These are phyloP conservation scores for Pyrenochaeta sp. DNA, from an alignment of 2,329 filamentous ascomycete species.

Conservation along the genomic window DNA sequence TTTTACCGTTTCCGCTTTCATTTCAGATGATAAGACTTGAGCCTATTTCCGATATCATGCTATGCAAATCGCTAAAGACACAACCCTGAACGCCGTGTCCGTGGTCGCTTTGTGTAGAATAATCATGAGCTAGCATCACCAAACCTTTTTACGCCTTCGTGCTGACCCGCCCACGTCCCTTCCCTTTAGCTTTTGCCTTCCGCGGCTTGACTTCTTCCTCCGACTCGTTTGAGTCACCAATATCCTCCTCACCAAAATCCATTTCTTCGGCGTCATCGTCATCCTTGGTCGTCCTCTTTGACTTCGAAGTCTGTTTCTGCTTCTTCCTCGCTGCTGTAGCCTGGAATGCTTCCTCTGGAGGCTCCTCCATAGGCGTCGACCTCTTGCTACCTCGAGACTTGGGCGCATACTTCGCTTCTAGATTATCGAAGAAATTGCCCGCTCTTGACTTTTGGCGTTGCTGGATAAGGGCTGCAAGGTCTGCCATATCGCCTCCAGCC, in stretches of 20 bases:
- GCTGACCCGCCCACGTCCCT: slow-evolving; percentile 24
- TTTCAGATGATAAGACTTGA: background rate
- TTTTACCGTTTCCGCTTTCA: too few species aligned
- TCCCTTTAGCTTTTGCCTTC: slow-evolving; percentile 23
- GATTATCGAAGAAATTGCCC: slow-evolving; percentile 45
- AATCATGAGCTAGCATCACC: background rate
- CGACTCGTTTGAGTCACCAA: slow-evolving; percentile 34
- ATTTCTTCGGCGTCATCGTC: slow-evolving; percentile 32
- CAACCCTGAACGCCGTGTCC: slow-evolving; percentile 9
- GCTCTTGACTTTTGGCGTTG: slow-evolving; percentile 45
- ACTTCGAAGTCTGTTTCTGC: slow-evolving; percentile 23
- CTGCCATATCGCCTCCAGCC: slow-evolving; percentile 43
- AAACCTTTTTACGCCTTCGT: slow-evolving; percentile 11
- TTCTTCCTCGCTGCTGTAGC: slow-evolving; percentile 43
- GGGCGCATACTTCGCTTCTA: slow-evolving; percentile 48
- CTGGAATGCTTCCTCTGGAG: slow-evolving; percentile 69
- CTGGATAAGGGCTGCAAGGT: slow-evolving; percentile 49
- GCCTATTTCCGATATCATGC: slow-evolving; percentile 16
- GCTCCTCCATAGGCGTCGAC: slow-evolving; percentile 58
- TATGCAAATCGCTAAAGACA: slow-evolving; percentile 17
- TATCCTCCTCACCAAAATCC: slow-evolving; percentile 35
- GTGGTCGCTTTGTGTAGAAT: background rate
- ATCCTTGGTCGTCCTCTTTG: slow-evolving; percentile 29
- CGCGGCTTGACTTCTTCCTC: slow-evolving; percentile 28
- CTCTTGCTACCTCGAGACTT: slow-evolving; percentile 57